phyloP scores from a whole-genome alignment of 1,284 basidiomycete genomes.

The Pseudozyma sp. region DNA sequence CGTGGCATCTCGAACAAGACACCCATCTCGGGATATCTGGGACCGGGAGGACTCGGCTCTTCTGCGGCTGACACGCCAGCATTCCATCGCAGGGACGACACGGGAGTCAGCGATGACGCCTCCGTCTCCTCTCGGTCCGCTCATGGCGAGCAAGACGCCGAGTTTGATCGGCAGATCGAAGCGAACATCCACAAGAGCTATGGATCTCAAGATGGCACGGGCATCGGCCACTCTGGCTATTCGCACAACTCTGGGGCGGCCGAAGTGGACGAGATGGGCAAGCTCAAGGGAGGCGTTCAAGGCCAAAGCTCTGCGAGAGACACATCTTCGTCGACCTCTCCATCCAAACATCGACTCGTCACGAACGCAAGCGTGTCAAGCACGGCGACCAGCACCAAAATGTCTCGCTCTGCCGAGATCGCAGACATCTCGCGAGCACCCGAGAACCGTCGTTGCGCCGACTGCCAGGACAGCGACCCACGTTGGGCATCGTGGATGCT shows the following conservation, averaged over 20 bases:
- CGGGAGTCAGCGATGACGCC: constrained; percentile 18
- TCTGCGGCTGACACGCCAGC: constrained; percentile 19
- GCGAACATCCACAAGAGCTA: constrained; percentile 56
- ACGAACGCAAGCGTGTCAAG: constrained; percentile 15
- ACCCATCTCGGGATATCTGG: constrained; percentile 59
- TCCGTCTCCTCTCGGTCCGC: constrained; percentile 14
- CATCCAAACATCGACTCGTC: constrained; percentile 6
- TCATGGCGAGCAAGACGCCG: constrained; percentile 28
- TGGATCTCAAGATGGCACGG: constrained; percentile 34
- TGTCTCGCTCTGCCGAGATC: constrained; percentile 59
- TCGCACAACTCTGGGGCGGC: constrained; percentile 5
- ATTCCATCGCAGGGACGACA: constrained; percentile 17
- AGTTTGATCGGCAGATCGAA: constrained; percentile 63
- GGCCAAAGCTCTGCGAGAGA: not conserved
- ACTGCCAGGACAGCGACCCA: constrained; percentile 70
- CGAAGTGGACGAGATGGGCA: constrained; percentile 33
- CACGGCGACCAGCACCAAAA: constrained; percentile 26
- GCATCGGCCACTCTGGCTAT: constrained; percentile 22
- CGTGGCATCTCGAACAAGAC: constrained; percentile 65
- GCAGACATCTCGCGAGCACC: constrained; percentile 66
- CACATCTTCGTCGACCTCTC: constrained; percentile 3
- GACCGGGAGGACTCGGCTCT: constrained; percentile 21
- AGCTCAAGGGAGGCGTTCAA: constrained; percentile 13
- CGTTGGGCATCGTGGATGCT: constrained; percentile 70
- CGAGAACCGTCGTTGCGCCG: constrained; percentile 70